These are phyloP conservation scores for Cercospora citrullina DNA, from an alignment of 2,329 filamentous ascomycete species.

Conservation along the genomic window DNA sequence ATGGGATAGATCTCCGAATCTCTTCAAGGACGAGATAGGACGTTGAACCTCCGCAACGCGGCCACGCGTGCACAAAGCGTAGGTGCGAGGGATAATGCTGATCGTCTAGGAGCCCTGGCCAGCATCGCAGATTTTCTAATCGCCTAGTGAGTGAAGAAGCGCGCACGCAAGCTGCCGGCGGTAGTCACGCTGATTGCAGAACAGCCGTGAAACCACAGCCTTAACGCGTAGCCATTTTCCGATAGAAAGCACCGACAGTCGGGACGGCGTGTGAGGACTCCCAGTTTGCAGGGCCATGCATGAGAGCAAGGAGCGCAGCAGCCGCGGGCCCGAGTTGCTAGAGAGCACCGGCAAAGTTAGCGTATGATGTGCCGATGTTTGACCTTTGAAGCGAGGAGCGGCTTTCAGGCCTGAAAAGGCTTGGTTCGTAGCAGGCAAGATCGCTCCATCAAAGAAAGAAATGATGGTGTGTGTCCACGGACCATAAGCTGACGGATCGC, in stretches of 20 bases:
- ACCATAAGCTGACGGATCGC: slow-evolving; percentile 1
- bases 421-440: background rate
- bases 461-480: slow-evolving; percentile 11
- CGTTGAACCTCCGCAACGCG: background rate
- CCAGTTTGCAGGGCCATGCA: background rate
- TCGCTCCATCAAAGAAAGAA: slow-evolving; percentile 1
- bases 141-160: slow-evolving; percentile 2
- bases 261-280: background rate
- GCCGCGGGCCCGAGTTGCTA: background rate
- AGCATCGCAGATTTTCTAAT: background rate
- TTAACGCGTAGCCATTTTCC: background rate
- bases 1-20: background rate
- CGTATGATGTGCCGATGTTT: slow-evolving; percentile 4
- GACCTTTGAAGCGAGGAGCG: slow-evolving; percentile 3
- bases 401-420: background rate
- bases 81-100: background rate
- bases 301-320: background rate
- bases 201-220: background rate
- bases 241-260: background rate
- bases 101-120: background rate
- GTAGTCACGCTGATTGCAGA: background rate
- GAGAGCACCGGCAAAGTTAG: background rate
- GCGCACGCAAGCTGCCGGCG: background rate
- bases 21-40: background rate
- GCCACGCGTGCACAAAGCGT: background rate